A percentile compares a stretch with the other conserved stretches of the same genome.
These are phyloP conservation scores for Vaccinium macrocarpon DNA, from an alignment of 148 eudicot genomes.

Conservation along the genomic window DNA sequence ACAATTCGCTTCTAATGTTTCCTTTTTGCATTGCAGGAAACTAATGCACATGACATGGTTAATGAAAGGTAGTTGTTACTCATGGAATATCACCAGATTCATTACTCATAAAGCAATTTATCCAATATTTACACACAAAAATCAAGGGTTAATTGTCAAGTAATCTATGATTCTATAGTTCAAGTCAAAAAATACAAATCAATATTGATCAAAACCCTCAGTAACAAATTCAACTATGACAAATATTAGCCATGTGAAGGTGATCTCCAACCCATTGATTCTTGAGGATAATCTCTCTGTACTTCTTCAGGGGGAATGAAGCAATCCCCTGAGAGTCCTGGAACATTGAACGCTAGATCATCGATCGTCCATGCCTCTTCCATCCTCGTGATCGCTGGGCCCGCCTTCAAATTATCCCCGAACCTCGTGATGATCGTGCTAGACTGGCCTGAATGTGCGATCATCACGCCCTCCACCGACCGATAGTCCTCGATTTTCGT, in stretches of 20 bases:
- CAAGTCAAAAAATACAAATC: background rate
- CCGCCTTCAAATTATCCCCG: conserved; percentile 63
- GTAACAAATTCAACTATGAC: background rate
- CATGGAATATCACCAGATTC: background rate
- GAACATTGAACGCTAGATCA: conserved; percentile 82
- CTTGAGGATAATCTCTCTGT: conserved; percentile 30
- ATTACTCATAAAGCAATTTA: background rate
- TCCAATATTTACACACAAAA: conserved; percentile 1
- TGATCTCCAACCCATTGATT: conserved; percentile 32
- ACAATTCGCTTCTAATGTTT: background rate
- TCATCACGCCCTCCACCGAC: conserved; percentile 71
- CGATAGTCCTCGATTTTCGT: conserved; percentile 83
- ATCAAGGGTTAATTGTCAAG: background rate
- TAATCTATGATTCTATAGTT: background rate
- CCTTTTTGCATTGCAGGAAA: no score
- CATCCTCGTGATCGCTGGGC: conserved; percentile 66
- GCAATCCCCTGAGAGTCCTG: conserved; percentile 73
- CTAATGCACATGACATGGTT: no score
- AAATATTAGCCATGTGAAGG: conserved; percentile 18
- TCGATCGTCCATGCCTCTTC: conserved; percentile 85
- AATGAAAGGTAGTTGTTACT: background rate
- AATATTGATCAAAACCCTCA: background rate
- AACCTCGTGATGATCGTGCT: conserved; percentile 66
- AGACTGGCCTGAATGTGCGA: conserved; percentile 83
- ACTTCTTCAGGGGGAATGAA: conserved; percentile 84